Evolutionary conservation across 2,329 filamentous ascomycete species (phyloP).

Genomic region (Fusarium sacchari): DNA sequence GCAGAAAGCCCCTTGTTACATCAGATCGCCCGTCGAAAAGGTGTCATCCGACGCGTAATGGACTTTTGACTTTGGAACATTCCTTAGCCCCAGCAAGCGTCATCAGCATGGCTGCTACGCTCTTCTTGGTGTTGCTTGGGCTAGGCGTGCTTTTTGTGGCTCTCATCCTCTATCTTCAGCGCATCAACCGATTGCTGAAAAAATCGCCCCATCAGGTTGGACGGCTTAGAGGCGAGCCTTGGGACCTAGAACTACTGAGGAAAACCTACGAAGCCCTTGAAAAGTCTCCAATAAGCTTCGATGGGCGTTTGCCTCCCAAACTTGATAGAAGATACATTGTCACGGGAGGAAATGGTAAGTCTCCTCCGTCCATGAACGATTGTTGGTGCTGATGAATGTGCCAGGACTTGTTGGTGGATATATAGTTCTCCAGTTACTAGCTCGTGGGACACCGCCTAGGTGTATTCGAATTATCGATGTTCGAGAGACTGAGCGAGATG

Average conservation of each 20-base stretch:
- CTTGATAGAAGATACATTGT: conserved; percentile 7
- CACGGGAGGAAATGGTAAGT: conserved; percentile 1
- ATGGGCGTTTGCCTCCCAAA: not conserved
- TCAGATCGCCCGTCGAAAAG: not conserved
- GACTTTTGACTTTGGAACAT: not conserved
- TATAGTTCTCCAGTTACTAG: conserved; percentile 7
- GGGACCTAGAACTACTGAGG: not conserved
- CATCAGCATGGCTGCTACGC: not conserved
- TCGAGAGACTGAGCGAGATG: conserved; percentile 1
- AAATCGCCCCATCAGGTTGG: not conserved
- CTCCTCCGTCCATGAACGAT: fast-evolving
- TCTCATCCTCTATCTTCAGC: not conserved
- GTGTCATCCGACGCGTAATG: not conserved
- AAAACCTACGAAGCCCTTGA: not conserved
- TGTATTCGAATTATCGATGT: conserved; percentile 7
- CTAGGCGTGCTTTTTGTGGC: not conserved
- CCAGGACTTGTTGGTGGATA: conserved; percentile 10
- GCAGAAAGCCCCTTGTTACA: not conserved
- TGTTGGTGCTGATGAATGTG: not conserved
- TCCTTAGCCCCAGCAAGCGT: not conserved
- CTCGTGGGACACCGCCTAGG: not conserved
- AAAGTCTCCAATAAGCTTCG: not conserved
- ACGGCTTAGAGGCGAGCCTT: not conserved
- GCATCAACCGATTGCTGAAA: not conserved
- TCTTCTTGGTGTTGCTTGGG: not conserved